Evolutionary conservation across 805 yeast genomes (phyloP).

Genomic region (Peterozyma toletana): DNA sequence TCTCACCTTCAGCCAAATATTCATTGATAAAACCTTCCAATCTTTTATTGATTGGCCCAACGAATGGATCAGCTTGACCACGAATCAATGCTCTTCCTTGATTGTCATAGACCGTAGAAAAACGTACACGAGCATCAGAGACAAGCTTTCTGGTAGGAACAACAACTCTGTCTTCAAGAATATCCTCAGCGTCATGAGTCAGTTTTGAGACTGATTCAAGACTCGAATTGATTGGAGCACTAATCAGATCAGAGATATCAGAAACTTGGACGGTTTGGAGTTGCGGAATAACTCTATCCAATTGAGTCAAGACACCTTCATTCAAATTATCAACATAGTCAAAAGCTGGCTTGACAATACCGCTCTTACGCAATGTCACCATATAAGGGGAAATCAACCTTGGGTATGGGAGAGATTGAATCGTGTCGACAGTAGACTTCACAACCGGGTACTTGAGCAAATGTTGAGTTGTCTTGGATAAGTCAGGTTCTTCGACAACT

Average conservation of each 20-base stretch:
- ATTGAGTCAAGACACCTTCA: constrained; percentile 44
- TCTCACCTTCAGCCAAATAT: constrained; percentile 38
- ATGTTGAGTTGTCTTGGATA: constrained; percentile 14
- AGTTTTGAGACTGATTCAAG: constrained; percentile 22
- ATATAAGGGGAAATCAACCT: constrained; percentile 14
- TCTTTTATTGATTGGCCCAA: constrained; percentile 53
- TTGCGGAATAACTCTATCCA: constrained; percentile 57
- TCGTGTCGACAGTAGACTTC: constrained; percentile 12
- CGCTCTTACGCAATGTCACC: constrained; percentile 15
- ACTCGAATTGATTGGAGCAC: constrained; percentile 46
- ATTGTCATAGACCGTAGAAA: constrained; percentile 44
- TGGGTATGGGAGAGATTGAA: constrained; percentile 14
- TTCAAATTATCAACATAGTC: constrained; percentile 42
- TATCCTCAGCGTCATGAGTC: constrained; percentile 22
- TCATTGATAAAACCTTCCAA: constrained; percentile 36
- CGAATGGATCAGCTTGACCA: constrained; percentile 53
- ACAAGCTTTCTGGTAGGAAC: constrained; percentile 44
- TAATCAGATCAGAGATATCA: constrained; percentile 38
- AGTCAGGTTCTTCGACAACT: background rate
- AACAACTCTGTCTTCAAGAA: constrained; percentile 25
- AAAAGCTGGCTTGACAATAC: constrained; percentile 37
- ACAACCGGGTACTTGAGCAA: constrained; percentile 18
- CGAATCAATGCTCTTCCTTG: constrained; percentile 59
- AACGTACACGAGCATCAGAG: constrained; percentile 38
- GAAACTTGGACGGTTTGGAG: constrained; percentile 46